phyloP scores from a whole-genome alignment of 2,329 filamentous ascomycete species.

The Setomelanomma holmii region DNA sequence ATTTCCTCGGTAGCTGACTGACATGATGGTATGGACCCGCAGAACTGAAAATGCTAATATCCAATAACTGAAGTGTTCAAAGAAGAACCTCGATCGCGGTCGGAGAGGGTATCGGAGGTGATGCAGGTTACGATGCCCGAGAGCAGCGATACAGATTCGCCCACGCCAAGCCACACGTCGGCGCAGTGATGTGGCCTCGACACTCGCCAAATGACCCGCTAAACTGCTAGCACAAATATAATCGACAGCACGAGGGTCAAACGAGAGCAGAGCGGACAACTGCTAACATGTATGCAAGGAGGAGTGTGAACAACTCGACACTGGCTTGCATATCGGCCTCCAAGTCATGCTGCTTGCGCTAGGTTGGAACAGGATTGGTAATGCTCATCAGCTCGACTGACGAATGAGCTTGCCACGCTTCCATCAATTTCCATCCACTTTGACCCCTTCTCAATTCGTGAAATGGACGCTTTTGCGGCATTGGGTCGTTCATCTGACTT shows the following conservation, averaged over 20 bases:
- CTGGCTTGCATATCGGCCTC: constrained; percentile 37
- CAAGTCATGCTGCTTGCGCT: constrained; percentile 36
- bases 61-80: constrained; percentile 16
- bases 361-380: constrained; percentile 43
- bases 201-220: constrained; percentile 31
- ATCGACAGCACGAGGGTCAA: constrained; percentile 7
- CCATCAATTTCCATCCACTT: not conserved
- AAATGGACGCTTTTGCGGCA: not conserved
- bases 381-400: constrained; percentile 28
- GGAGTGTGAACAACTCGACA: constrained; percentile 33
- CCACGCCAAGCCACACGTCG: constrained; percentile 46
- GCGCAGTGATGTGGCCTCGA: constrained; percentile 43
- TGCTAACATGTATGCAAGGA: constrained; percentile 12
- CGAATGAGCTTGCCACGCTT: constrained; percentile 5
- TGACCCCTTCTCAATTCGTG: not conserved
- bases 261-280: not conserved
- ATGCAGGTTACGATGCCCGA: constrained; percentile 31
- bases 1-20: constrained; percentile 31
- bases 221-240: constrained; percentile 15
- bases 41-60: constrained; percentile 9
- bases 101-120: constrained; percentile 18
- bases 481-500: too few relatives aligned
- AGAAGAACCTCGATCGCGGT: constrained; percentile 9
- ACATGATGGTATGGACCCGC: constrained; percentile 24
- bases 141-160: constrained; percentile 42